These are phyloP conservation scores for Psidium friedrichsthalianum DNA, from an alignment of 345 rosid genomes.

Conservation along the genomic window DNA sequence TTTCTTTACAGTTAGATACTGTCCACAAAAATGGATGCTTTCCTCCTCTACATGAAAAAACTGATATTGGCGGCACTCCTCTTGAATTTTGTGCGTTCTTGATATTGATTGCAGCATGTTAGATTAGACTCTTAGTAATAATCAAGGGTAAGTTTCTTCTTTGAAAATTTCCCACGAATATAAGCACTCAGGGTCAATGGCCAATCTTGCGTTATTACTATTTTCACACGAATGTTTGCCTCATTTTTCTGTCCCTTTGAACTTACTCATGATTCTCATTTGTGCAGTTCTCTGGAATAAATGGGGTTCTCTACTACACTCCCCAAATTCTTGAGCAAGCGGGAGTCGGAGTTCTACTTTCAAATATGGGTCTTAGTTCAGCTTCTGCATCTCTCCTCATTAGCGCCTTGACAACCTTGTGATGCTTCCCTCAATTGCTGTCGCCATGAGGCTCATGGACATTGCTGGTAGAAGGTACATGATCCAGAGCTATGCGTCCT, in stretches of 20 bases:
- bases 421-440: slow-evolving; percentile 33
- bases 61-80: background rate
- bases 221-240: background rate
- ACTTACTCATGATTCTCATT: background rate
- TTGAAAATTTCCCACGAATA: background rate
- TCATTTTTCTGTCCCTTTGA: background rate
- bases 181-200: background rate
- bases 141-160: background rate
- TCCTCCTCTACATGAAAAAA: background rate
- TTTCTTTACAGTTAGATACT: background rate
- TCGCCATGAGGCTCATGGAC: slow-evolving; percentile 43
- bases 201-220: no score
- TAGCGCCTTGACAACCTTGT: slow-evolving; percentile 18
- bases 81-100: background rate
- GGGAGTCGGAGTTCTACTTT: slow-evolving; percentile 32
- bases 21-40: background rate
- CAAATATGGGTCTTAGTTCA: slow-evolving; percentile 21
- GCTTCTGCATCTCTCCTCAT: slow-evolving; percentile 27
- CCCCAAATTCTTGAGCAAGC: slow-evolving; percentile 41
- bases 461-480: slow-evolving; percentile 31
- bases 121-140: background rate
- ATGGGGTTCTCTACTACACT: slow-evolving; percentile 36
- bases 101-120: background rate
- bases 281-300: slow-evolving; percentile 28
- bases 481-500: background rate